Conservation (phyloP, 2,329 filamentous ascomycete species). For the Mycosphaerella sp. region DNA sequence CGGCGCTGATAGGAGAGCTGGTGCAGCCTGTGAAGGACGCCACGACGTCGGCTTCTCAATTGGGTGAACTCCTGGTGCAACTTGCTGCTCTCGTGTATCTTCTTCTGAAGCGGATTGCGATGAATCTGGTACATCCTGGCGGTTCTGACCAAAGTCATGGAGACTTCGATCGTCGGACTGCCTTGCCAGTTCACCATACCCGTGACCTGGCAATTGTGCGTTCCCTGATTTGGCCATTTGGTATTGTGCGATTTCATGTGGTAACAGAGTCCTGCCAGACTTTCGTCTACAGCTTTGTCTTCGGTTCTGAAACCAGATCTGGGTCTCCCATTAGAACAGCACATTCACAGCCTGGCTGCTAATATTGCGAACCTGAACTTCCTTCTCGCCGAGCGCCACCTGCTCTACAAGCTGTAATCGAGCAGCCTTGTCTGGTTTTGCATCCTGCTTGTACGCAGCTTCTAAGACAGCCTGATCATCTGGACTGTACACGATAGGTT, state of each 20-base stretch:
- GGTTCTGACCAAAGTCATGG: neutral
- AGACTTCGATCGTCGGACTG: neutral
- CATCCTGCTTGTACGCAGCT: conserved; percentile 73
- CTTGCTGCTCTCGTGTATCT: neutral
- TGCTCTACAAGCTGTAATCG: conserved; percentile 77
- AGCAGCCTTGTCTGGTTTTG: conserved; percentile 86
- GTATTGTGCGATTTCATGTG: conserved; percentile 60
- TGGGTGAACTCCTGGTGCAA: neutral
- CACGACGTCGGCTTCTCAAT: neutral
- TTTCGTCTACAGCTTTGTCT: conserved; percentile 88
- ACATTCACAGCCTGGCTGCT: neutral
- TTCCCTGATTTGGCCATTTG: conserved; percentile 26
- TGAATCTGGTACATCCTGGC: neutral
- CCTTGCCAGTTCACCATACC: neutral
- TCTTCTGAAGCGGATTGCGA: neutral
- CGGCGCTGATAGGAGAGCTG: neutral
- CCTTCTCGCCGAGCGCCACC: conserved; percentile 87
- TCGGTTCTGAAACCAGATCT: conserved; percentile 99
- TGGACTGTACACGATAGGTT: conserved; percentile 49
- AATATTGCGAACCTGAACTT: conserved; percentile 70
- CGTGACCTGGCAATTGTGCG: neutral
- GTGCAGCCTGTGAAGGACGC: neutral
- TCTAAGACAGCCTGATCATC: conserved; percentile 88
- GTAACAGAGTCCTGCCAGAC: conserved; percentile 66
- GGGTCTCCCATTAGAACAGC: conserved; percentile 4